These are phyloP conservation scores for Arthrinium phaeospermum DNA, from an alignment of 2,329 filamentous ascomycete genomes.

Conservation along the genomic window DNA sequence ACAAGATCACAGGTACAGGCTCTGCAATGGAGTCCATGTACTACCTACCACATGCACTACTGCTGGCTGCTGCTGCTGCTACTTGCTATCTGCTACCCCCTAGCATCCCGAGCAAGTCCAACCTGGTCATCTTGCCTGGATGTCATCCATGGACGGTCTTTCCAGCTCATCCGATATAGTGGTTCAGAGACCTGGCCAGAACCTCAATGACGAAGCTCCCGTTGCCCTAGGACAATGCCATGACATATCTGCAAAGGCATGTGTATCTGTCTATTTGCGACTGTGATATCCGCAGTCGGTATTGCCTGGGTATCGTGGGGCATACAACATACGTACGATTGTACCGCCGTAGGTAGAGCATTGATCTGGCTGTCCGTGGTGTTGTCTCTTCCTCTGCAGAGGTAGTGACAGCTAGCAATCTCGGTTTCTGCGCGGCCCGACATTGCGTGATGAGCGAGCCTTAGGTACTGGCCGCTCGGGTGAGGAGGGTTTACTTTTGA, in stretches of 20 bases:
- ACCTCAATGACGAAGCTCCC: neutral
- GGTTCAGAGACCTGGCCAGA: neutral
- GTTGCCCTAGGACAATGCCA: neutral
- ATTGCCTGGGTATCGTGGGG: neutral
- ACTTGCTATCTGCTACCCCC: neutral
- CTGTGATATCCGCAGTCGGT: neutral
- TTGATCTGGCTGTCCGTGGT: neutral
- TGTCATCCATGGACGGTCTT: neutral
- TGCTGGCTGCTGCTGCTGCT: neutral
- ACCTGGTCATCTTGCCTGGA: neutral
- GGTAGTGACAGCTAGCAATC: neutral
- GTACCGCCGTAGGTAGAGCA: neutral
- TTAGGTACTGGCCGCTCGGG: neutral
- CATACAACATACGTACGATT: neutral
- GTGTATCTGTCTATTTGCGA: neutral
- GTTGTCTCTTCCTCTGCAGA: neutral
- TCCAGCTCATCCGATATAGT: neutral
- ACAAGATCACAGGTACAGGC: slow-evolving; percentile 8
- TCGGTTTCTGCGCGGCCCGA: slow-evolving; percentile 2
- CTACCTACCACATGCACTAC: neutral
- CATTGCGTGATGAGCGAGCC: neutral
- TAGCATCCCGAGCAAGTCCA: neutral
- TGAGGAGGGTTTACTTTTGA: neutral
- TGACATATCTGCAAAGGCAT: neutral
- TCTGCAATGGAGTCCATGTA: neutral